phyloP scores from a whole-genome alignment of 805 yeast genomes.

The Clavispora phyllophila region DNA sequence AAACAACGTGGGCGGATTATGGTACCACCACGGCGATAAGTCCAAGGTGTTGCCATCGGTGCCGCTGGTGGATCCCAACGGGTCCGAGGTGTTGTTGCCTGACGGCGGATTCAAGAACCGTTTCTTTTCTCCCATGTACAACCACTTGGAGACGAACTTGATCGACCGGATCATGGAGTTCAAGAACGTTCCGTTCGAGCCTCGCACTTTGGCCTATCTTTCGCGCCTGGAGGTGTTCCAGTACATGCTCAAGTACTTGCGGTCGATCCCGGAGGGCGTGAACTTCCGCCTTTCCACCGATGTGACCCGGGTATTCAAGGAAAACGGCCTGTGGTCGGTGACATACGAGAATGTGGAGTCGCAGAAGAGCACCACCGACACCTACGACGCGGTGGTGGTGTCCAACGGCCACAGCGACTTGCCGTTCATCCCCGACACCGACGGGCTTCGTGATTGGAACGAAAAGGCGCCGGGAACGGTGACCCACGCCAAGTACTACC shows the following conservation, averaged over 20 bases:
- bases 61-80: conserved; percentile 19
- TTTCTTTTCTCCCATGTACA: conserved; percentile 21
- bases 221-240: conserved; percentile 53
- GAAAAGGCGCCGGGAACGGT: conserved; percentile 20
- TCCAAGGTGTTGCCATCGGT: conserved; percentile 13
- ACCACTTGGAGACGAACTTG: conserved; percentile 18
- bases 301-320: conserved; percentile 39
- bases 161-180: conserved; percentile 55
- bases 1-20: conserved; percentile 66
- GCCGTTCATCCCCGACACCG: conserved; percentile 31
- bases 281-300: conserved; percentile 42
- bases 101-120: conserved; percentile 7
- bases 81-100: conserved; percentile 6
- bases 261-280: conserved; percentile 24
- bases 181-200: conserved; percentile 46
- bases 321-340: conserved; percentile 7
- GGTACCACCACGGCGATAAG: conserved; percentile 49
- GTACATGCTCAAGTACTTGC: conserved; percentile 56
- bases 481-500: conserved; percentile 32
- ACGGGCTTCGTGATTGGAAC: conserved; percentile 29
- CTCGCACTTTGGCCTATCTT: conserved; percentile 49
- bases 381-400: conserved; percentile 34
- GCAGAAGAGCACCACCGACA: conserved; percentile 11
- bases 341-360: conserved; percentile 3
- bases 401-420: conserved; percentile 36